Conservation (phyloP, 257 asterid species). For the Primulina huaijiensis region DNA sequence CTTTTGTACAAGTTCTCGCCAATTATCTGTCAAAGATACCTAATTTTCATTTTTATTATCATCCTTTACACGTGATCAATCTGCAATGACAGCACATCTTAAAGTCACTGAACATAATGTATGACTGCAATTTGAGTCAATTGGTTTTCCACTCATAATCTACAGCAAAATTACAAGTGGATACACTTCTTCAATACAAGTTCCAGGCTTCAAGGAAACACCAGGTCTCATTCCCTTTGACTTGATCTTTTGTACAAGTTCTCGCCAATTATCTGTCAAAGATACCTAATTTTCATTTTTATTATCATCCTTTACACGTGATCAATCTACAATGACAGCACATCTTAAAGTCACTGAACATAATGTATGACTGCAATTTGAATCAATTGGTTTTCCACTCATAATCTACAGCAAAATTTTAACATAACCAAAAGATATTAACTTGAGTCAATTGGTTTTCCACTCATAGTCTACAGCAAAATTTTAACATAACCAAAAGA, state of each 20-base stretch:
- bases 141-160: neutral
- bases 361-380: neutral
- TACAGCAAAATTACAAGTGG: slow-evolving; percentile 79
- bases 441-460: neutral
- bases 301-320: neutral
- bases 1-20: slow-evolving; percentile 70
- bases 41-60: slow-evolving; percentile 12
- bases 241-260: slow-evolving; percentile 67
- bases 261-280: slow-evolving; percentile 81
- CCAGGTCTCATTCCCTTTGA: slow-evolving; percentile 89
- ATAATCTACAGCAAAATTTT: neutral
- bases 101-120: neutral
- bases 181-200: slow-evolving; percentile 79
- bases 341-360: neutral
- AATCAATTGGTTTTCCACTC: neutral
- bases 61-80: neutral
- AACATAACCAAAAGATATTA: neutral
- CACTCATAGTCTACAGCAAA: neutral
- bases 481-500: neutral
- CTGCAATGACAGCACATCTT: neutral
- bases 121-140: neutral
- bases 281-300: slow-evolving; percentile 11
- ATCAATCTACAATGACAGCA: neutral
- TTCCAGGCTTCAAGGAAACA: slow-evolving; percentile 81
- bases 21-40: slow-evolving; percentile 53